Base-by-base conservation (phyloP, 345 rosid species). In the Litchi chinensis region DNA sequence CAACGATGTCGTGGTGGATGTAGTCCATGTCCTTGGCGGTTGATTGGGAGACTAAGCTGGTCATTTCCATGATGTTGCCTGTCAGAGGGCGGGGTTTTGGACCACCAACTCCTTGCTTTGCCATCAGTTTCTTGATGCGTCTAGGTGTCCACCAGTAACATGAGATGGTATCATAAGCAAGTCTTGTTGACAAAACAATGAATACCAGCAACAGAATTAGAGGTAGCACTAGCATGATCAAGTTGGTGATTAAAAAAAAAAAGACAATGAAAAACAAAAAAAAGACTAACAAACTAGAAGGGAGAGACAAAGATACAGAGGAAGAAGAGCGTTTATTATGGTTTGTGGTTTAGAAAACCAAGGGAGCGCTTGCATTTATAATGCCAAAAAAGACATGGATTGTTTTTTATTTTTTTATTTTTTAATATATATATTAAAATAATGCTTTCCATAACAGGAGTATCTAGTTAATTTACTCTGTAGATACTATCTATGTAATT, bases 71-170 rank as follows among this genome's bases (percentile, higher is more conserved):
- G 78, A 96, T 87, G 93, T 96, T 94, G 24, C 98, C 98, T 32
- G 89, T 87, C 11, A 96, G 84, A 63, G 84, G 87, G 48, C 91
- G 87, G 28, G 98, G 94, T 22, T 82, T 82, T 8, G 99, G 99
- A 52, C 99, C 99, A 83, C 85, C 88, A 79, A 96, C 94, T 0
- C 97, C 99, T 90, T 96, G 99, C 84, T 81, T 86, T 73, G 81
- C 91, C 98, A 96, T 93, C 2, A 85, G 75, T 59, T 83, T 90
- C 64, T 78, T 87, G 87, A 96, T 94, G 81, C 95, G 94, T 80
- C 89, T 89, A 13, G 98, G 99, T 24, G 80, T 91, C 60, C 92
- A 50, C 80, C 75, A 87, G 86, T 96, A 94, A 44, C 91, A 93
- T 41, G 88, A 89, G 79, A 93, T 40, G 52, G 91, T 87, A 32